Evolutionary conservation across 2,329 filamentous ascomycete species (phyloP), one percentile per base, ranked within the genome.

Genomic region (Phaeosphaeriaceae sp.): DNA sequence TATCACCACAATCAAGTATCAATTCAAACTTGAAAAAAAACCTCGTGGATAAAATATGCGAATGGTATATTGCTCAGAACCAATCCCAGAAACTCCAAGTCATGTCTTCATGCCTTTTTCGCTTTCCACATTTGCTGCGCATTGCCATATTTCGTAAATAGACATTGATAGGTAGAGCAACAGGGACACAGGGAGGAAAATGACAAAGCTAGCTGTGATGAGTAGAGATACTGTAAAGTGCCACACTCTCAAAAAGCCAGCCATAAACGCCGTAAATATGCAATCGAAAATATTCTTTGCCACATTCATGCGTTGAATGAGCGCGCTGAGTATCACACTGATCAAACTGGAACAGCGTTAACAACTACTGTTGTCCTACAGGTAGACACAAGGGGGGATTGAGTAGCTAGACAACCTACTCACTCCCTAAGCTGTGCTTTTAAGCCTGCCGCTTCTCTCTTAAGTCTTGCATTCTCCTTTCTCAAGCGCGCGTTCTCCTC

Each of bases 381-480:
- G 15, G 15, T 35, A 37, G 4, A 9, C 4, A 26, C 11, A 2
- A 21, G 16, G 17, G 16, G n/a, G 28, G 16, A 8, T 7, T 17
- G 7, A 29, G 39, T 21, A 16, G 2, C 16, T 9, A 18, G 12
- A 32, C 39, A 23, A 45, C 45, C 46, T 23, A 67, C 66, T 70
- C 64, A 72, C 65, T 79, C 78, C 69, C 68, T 76, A 51, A 80
- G 62, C 64, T 80, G 77, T 50, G 77, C 77, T 60, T 77, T 77
- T 63, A 81, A 75, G 42, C 89, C 90, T 28, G 88, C 83, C 66
- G 92, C 86, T 77, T 96, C 92, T 62, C 92, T 82, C 77, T 88
- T 92, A 63, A 97, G 74, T 54, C 90, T 81, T 47, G 87, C 84
- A 69, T 96, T 96, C 72, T 97, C 93, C 75, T 90, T 92, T 77